phyloP scores from a whole-genome alignment of 164 flowering plant species.

The Nymphaea colorata region DNA sequence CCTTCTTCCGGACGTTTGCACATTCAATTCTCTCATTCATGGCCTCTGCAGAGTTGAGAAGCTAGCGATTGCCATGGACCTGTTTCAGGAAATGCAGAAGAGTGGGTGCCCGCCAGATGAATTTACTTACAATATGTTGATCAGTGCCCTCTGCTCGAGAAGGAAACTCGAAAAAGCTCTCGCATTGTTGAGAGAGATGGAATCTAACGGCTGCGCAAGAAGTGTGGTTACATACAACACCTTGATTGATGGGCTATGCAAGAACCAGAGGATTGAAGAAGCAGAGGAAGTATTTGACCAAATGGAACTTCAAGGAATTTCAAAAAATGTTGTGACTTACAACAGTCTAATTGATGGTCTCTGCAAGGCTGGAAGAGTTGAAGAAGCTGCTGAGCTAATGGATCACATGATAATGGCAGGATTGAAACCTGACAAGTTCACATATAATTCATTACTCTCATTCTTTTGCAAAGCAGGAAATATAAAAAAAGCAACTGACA shows the following conservation, averaged over 20 bases:
- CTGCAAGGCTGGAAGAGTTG: conserved; percentile 50
- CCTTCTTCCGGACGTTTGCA: conserved; percentile 64
- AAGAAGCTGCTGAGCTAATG: conserved; percentile 66
- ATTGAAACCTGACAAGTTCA: conserved; percentile 66
- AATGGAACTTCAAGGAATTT: conserved; percentile 82
- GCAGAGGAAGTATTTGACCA: conserved; percentile 89
- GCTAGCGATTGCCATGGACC: conserved; percentile 39
- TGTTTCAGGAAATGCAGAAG: conserved; percentile 64
- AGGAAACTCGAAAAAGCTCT: conserved; percentile 57
- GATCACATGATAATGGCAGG: conserved; percentile 90
- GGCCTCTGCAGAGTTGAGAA: conserved; percentile 54
- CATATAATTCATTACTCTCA: conserved; percentile 66
- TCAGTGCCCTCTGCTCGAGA: conserved; percentile 47
- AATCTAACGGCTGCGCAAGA: conserved; percentile 56
- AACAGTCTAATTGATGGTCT: conserved; percentile 80
- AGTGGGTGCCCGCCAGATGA: conserved; percentile 71
- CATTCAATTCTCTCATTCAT: conserved; percentile 71
- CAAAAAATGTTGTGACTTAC: conserved; percentile 62
- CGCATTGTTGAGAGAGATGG: conserved; percentile 70
- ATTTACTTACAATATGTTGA: conserved; percentile 68
- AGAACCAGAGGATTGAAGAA: conserved; percentile 46
- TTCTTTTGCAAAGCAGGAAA: conserved; percentile 59
- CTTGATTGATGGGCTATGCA: conserved; percentile 73
- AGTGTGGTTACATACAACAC: conserved; percentile 67
- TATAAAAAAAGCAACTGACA: conserved; percentile 69